Evolutionary conservation across 768 basidiomycete species (phyloP).

Genomic region (Russula olivacea): DNA sequence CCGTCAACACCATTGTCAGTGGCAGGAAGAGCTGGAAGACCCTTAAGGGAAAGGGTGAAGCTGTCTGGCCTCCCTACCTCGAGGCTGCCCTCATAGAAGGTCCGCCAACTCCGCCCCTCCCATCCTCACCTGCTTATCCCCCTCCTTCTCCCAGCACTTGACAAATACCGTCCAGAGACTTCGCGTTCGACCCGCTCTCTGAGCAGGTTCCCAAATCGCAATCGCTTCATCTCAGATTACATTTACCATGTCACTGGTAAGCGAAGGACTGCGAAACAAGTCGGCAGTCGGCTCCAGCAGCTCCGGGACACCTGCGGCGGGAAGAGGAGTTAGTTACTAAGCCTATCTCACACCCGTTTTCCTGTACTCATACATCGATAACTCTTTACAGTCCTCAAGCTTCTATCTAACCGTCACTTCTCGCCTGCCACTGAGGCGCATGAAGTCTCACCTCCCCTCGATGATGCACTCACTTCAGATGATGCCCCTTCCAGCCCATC

Average conservation of each 20-base stretch:
- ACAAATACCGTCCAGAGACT: constrained; percentile 65
- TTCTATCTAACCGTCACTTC: constrained; percentile 23
- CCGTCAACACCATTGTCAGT: constrained; percentile 60
- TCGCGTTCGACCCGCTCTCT: constrained; percentile 67
- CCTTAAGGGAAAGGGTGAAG: constrained; percentile 56
- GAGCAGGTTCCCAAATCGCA: constrained; percentile 72
- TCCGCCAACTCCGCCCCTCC: constrained; percentile 28
- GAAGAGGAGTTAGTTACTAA: constrained; percentile 51
- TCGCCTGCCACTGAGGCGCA: constrained; percentile 14
- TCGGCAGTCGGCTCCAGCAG: constrained; percentile 75
- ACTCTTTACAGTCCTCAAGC: constrained; percentile 25
- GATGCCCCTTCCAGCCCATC: constrained; percentile 14
- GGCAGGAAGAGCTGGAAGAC: constrained; percentile 75
- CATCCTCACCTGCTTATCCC: constrained; percentile 8
- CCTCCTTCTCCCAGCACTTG: constrained; percentile 44
- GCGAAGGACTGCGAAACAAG: constrained; percentile 68
- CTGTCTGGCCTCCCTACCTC: constrained; percentile 75
- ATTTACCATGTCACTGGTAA: constrained; percentile 65
- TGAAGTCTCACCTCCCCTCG: constrained; percentile 19
- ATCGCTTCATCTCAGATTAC: constrained; percentile 75
- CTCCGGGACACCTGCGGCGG: constrained; percentile 69
- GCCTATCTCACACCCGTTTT: constrained; percentile 19
- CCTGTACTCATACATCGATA: constrained; percentile 11
- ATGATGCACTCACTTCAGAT: constrained; percentile 20
- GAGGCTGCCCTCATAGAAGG: constrained; percentile 76